Evolutionary conservation across 495 filamentous ascomycete genomes (phyloP), one percentile per base, ranked within the genome.

Genomic region (Penicillium cinerascens): DNA sequence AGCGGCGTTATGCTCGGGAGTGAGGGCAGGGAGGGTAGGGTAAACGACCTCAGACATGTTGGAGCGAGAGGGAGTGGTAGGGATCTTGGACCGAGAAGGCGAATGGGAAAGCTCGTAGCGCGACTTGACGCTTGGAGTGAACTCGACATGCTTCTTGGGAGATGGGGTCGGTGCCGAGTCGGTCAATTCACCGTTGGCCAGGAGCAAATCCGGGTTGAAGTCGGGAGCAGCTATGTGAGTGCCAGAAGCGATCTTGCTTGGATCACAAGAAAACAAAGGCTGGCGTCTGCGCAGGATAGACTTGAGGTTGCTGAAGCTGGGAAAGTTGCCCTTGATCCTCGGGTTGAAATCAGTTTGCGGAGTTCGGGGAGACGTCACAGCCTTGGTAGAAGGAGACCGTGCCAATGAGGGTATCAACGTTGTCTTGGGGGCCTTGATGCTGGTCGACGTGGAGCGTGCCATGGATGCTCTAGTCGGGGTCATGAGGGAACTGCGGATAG

Each of bases 401-500:
- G 69, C 66, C 38, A 82, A 49, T 0, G 78, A 80, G 10, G 83
- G 82, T 26, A 85, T 77, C 72, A 78, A 73, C 3, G 73, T 73
- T 8, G 71, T 78, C 46, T 77, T 82, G 18, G 68, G 58, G 11
- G 76, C 65, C 69, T 86, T 92, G 43, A 79, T 63, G 58, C 78
- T 89, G 46, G 70, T 64, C 22, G 67, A 61, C 1, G 62, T 44
- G 35, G 77, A 66, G 18, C 89, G 86, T 20, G 86, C 82, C 38
- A 88, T 61, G 0, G 88, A 91, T n/a, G 89, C 75, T 59, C 87
- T 88, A 27, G 89, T 95, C 0, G 90, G 91, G 1, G 88, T 92
- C 69, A 85, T 81, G 41, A 91, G 67, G 15, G 80, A 81, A 51
- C 68, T 74, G 44, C 66, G 71, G 55, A 73, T 56, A 9, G 53